Conservation (phyloP, 2,329 filamentous ascomycete genomes). For the Monilinia fructicola region DNA sequence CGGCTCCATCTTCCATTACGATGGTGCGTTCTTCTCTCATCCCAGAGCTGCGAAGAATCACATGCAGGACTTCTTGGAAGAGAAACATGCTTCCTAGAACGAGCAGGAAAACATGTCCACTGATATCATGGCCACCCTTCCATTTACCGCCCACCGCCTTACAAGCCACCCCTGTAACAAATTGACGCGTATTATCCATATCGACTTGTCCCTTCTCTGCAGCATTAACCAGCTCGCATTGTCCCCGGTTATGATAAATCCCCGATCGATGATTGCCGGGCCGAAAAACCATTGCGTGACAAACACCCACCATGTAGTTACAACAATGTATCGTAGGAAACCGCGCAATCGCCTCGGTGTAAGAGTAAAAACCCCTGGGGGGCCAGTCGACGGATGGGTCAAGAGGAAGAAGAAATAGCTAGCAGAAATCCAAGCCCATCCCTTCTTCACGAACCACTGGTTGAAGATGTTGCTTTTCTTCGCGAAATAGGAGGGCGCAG, state of each 20-base stretch:
- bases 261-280: slow-evolving; percentile 82
- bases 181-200: slow-evolving; percentile 48
- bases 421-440: slow-evolving; percentile 86
- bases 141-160: slow-evolving; percentile 79
- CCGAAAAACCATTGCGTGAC: slow-evolving; percentile 98
- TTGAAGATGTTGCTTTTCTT: slow-evolving; percentile 94
- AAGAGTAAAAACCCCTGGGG: slow-evolving; percentile 43
- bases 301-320: slow-evolving; percentile 78
- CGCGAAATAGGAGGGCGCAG: slow-evolving; percentile 83
- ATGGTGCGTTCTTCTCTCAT: slow-evolving; percentile 62
- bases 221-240: slow-evolving; percentile 64
- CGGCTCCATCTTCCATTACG: slow-evolving; percentile 64
- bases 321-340: slow-evolving; percentile 63
- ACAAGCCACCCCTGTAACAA: slow-evolving; percentile 75
- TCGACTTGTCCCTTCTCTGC: slow-evolving; percentile 48
- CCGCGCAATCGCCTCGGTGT: slow-evolving; percentile 57
- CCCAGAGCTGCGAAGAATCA: slow-evolving; percentile 50
- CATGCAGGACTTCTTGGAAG: slow-evolving; percentile 72
- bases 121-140: slow-evolving; percentile 95
- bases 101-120: slow-evolving; percentile 90
- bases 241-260: slow-evolving; percentile 87
- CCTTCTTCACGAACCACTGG: slow-evolving; percentile 87
- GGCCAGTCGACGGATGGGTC: slow-evolving; percentile 61
- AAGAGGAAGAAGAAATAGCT: slow-evolving; percentile 70
- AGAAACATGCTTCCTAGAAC: slow-evolving; percentile 81